Conservation (phyloP, 2,329 filamentous ascomycete genomes). For the Dactylonectria macrodidyma region DNA sequence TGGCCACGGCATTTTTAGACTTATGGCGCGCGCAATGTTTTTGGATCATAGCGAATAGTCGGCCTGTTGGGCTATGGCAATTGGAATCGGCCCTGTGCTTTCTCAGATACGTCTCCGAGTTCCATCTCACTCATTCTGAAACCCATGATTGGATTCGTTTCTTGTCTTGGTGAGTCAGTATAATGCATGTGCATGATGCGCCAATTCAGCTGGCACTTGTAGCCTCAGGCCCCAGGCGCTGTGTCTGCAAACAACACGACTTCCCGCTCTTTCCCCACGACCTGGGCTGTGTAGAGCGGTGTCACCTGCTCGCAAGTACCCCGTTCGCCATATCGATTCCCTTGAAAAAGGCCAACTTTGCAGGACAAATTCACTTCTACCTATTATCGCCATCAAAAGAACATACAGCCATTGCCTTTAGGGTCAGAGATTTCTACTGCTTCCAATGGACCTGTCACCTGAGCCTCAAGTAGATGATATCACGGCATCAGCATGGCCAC, state of each 20-base stretch:
- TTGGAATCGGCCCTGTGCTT: constrained; percentile 32
- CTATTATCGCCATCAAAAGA: neutral
- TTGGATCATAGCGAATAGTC: constrained; percentile 31
- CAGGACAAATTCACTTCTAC: neutral
- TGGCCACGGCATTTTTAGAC: constrained; percentile 42
- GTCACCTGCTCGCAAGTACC: neutral
- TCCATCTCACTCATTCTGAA: constrained; percentile 20
- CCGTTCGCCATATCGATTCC: neutral
- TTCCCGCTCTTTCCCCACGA: neutral
- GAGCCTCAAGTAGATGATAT: neutral
- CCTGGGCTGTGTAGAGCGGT: neutral
- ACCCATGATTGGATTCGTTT: neutral
- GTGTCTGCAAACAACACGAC: neutral
- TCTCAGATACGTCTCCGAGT: constrained; percentile 21
- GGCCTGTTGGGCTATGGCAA: constrained; percentile 22
- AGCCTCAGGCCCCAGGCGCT: neutral
- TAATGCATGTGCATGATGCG: no score
- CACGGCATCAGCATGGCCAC: constrained; percentile 35
- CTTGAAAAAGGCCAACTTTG: neutral
- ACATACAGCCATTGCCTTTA: neutral
- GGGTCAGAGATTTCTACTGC: no score
- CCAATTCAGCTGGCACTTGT: no score
- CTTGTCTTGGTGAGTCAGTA: no score
- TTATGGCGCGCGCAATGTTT: constrained; percentile 32
- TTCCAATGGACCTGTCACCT: constrained; percentile 4